Conservation (phyloP, 2,329 filamentous ascomycete genomes). For the Colletotrichum caudatum region DNA sequence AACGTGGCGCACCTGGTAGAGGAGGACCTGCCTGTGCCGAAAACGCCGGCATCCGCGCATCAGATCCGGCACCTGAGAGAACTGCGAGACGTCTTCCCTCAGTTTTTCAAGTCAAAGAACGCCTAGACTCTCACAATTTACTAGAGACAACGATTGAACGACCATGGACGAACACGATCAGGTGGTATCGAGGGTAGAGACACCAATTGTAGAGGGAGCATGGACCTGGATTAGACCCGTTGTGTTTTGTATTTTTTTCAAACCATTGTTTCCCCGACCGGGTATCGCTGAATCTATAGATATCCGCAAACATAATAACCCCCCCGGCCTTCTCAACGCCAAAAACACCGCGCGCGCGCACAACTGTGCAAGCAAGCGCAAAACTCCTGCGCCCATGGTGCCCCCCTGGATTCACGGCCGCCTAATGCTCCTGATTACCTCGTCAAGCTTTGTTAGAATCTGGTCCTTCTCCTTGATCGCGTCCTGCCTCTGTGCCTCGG, state of each 20-base stretch:
- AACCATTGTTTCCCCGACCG: not conserved
- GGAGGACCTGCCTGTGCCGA: slow-evolving; percentile 73
- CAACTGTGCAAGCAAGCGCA: slow-evolving; percentile 29
- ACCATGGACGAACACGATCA: not conserved
- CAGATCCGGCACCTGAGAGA: slow-evolving; percentile 83
- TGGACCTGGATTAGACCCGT: slow-evolving; percentile 13
- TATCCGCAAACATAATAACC: slow-evolving; percentile 31
- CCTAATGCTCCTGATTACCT: slow-evolving; percentile 70
- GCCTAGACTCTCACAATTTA: slow-evolving; percentile 1
- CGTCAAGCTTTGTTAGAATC: slow-evolving; percentile 70
- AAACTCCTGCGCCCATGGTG: slow-evolving; percentile 11
- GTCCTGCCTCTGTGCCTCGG: slow-evolving; percentile 71
- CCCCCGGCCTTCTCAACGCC: slow-evolving; percentile 19
- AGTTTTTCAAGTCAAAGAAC: slow-evolving; percentile 78
- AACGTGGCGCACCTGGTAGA: slow-evolving; percentile 88
- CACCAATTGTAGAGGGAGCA: not conserved
- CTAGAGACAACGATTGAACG: not conserved
- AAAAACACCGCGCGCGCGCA: slow-evolving; percentile 48
- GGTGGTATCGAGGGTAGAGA: not conserved
- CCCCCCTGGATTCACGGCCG: slow-evolving; percentile 59
- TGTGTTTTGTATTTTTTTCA: not conserved
- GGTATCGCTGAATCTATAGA: slow-evolving; percentile 27
- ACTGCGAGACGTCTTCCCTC: slow-evolving; percentile 80
- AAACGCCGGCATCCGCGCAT: slow-evolving; percentile 74
- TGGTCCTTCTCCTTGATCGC: slow-evolving; percentile 74